These are phyloP conservation scores for Thymus quinquecostatus DNA, from an alignment of 257 asterid genomes.

Conservation along the genomic window DNA sequence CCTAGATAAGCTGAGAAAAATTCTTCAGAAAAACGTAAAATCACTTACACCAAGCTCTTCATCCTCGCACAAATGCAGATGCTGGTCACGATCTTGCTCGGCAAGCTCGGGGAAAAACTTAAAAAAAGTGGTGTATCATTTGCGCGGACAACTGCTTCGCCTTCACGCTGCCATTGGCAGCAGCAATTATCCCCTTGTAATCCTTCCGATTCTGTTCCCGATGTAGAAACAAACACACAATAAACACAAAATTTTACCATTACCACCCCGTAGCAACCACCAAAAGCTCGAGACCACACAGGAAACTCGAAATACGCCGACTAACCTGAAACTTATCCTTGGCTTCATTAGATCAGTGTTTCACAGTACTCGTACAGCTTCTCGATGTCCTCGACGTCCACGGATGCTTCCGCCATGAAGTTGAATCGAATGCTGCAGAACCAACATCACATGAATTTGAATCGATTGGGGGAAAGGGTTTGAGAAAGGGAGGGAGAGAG, in stretches of 20 bases:
- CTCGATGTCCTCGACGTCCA: constrained; percentile 78
- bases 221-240: constrained; percentile 13
- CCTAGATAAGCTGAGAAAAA: constrained; percentile 4
- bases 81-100: constrained; percentile 86
- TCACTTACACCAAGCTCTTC: constrained; percentile 80
- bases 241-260: background rate
- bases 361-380: constrained; percentile 87
- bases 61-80: constrained; percentile 73
- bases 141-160: constrained; percentile 95
- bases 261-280: background rate
- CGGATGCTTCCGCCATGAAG: constrained; percentile 59
- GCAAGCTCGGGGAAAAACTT: constrained; percentile 74
- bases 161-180: constrained; percentile 81
- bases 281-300: background rate
- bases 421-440: constrained; percentile 7
- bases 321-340: constrained; percentile 79
- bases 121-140: constrained; percentile 82
- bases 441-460: no score
- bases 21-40: background rate
- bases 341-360: constrained; percentile 63
- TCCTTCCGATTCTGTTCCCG: constrained; percentile 63
- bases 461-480: no score
- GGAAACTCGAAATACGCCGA: constrained; percentile 10
- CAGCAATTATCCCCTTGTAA: constrained; percentile 81
- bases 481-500: no score